Evolutionary conservation across 116 monocot species (phyloP).

Genomic region (Phalaenopsis hybrid): DNA sequence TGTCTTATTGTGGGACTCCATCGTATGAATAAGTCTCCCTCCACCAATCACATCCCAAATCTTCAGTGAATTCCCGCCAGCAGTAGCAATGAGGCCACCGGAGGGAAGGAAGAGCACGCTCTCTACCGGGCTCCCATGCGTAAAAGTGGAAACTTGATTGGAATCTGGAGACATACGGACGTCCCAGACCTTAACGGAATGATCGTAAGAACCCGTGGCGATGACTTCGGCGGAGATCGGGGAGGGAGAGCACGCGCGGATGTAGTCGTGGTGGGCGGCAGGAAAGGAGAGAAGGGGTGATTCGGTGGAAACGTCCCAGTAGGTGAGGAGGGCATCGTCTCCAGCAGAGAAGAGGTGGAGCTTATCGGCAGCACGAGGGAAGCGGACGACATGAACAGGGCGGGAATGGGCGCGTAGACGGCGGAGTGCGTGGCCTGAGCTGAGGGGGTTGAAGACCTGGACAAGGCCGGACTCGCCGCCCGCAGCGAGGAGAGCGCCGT

Average conservation of each 20-base stretch:
- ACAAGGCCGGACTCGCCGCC: slow-evolving; percentile 55
- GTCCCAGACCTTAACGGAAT: slow-evolving; percentile 73
- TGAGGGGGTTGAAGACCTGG: slow-evolving; percentile 28
- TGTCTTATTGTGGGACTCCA: slow-evolving; percentile 89
- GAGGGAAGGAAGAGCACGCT: slow-evolving; percentile 73
- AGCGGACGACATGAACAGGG: slow-evolving; percentile 60
- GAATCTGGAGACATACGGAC: slow-evolving; percentile 29
- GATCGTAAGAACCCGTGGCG: slow-evolving; percentile 86
- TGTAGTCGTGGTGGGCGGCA: slow-evolving; percentile 73
- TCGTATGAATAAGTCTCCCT: slow-evolving; percentile 55
- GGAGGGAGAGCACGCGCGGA: slow-evolving; percentile 63
- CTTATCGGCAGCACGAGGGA: slow-evolving; percentile 60
- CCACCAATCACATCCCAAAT: slow-evolving; percentile 89
- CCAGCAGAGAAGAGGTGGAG: slow-evolving; percentile 76
- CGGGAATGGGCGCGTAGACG: slow-evolving; percentile 59
- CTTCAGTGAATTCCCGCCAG: slow-evolving; percentile 71
- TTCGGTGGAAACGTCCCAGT: slow-evolving; percentile 75
- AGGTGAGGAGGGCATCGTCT: slow-evolving; percentile 65
- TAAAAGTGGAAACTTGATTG: slow-evolving; percentile 21
- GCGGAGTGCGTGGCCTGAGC: slow-evolving; percentile 42
- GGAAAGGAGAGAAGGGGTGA: slow-evolving; percentile 36
- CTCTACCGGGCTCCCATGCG: slow-evolving; percentile 71
- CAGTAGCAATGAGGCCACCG: slow-evolving; percentile 72
- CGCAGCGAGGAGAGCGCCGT: slow-evolving; percentile 68
- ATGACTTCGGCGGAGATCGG: slow-evolving; percentile 53